These are phyloP conservation scores for Tetraselmis chui DNA, from an alignment of 139 green algal genomes.

Conservation along the genomic window DNA sequence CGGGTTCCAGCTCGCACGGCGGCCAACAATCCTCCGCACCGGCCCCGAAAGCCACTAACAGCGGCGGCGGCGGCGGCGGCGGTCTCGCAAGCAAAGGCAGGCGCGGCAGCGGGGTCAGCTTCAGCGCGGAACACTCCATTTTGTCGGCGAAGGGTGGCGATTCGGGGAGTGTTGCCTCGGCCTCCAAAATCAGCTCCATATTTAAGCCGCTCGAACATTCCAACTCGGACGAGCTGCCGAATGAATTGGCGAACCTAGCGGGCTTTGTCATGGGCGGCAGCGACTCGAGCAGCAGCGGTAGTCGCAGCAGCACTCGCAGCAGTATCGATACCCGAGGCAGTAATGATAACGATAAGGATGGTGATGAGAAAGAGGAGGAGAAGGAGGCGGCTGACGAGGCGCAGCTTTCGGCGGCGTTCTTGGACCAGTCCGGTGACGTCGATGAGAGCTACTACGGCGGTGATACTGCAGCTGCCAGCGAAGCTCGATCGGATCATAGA, in stretches of 20 bases:
- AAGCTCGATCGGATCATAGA: too few relatives aligned
- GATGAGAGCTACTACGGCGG: too few relatives aligned
- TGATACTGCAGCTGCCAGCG: too few relatives aligned
- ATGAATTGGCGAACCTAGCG: neutral
- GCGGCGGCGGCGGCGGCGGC: too few relatives aligned
- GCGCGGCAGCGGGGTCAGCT: neutral
- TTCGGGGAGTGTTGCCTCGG: neutral
- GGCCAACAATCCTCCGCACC: too few relatives aligned
- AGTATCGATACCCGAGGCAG: too few relatives aligned
- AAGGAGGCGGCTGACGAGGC: neutral
- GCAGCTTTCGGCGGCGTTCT: neutral
- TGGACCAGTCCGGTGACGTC: neutral
- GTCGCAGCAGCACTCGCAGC: too few relatives aligned
- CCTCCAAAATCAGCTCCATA: neutral
- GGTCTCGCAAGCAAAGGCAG: neutral
- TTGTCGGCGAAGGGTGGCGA: neutral
- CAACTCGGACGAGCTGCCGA: neutral
- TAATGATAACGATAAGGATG: too few relatives aligned
- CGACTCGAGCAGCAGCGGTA: neutral
- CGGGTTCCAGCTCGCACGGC: neutral
- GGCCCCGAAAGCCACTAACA: too few relatives aligned
- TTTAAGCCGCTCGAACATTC: neutral
- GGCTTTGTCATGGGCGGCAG: neutral
- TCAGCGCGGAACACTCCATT: neutral
- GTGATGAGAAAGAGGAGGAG: too few relatives aligned